Percentiles rank a stretch among this genome's conserved stretches.
These are phyloP conservation scores for Circinella umbellata DNA, from an alignment of 371 early-diverging fungal species.

Conservation along the genomic window DNA sequence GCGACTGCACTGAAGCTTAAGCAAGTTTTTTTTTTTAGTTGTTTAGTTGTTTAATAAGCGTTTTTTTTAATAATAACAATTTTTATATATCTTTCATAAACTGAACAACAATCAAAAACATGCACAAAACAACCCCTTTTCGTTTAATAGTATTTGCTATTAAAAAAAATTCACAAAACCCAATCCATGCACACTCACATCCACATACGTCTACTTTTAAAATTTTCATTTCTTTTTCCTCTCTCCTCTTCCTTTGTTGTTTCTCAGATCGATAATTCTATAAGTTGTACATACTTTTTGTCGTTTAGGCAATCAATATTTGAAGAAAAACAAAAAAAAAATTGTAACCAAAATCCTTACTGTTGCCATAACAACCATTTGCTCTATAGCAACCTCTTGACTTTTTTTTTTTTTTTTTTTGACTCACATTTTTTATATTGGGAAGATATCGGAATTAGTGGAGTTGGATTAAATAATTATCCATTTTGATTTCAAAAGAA, in stretches of 20 bases:
- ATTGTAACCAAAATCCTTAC: not conserved
- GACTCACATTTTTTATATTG: too few species aligned
- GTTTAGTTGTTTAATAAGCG: not conserved
- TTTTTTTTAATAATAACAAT: too few species aligned
- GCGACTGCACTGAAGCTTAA: conserved; percentile 30
- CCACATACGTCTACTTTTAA: too few species aligned
- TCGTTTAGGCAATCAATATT: conserved; percentile 3
- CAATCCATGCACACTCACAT: not conserved
- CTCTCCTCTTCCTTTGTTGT: conserved; percentile 3
- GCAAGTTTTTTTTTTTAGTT: not conserved
- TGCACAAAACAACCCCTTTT: too few species aligned
- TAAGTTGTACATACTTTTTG: conserved; percentile 9
- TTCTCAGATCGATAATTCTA: not conserved
- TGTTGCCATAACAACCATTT: not conserved
- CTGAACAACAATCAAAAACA: too few species aligned
- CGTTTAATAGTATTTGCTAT: too few species aligned
- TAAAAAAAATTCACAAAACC: not conserved
- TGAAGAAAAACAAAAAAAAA: not conserved
- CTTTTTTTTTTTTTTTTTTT: too few species aligned
- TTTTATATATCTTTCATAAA: too few species aligned
- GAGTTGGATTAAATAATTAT: too few species aligned
- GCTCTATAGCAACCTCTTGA: too few species aligned
- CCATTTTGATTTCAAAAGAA: too few species aligned
- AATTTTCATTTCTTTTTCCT: not conserved
- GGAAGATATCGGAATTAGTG: too few species aligned